Conservation (phyloP, 441 rosid genomes). For the Rhodomyrtus psidioides region DNA sequence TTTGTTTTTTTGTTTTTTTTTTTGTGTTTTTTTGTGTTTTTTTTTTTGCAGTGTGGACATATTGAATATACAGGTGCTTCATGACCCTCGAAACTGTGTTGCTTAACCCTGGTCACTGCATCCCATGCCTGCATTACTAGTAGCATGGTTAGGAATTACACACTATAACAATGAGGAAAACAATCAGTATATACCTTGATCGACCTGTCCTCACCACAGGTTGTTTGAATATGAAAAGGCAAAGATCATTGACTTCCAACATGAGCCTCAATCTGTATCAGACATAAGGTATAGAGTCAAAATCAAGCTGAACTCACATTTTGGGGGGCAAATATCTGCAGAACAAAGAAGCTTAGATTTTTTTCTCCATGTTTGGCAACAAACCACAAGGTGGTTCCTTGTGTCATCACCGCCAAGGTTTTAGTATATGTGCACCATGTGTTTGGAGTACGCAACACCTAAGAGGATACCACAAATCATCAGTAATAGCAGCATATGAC, state of each 20-base stretch:
- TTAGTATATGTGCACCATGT: not conserved
- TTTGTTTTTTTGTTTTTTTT: too few species aligned
- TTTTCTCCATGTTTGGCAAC: not conserved
- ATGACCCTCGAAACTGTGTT: slow-evolving; percentile 46
- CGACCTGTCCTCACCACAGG: slow-evolving; percentile 61
- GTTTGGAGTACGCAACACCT: not conserved
- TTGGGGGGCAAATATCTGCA: too few species aligned
- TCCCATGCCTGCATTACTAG: slow-evolving; percentile 60
- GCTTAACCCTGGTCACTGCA: slow-evolving; percentile 34
- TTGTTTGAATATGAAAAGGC: slow-evolving; percentile 56
- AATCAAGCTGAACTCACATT: not conserved
- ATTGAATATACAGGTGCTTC: too few species aligned
- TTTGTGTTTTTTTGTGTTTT: too few species aligned
- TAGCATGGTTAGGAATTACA: slow-evolving; percentile 1
- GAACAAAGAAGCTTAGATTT: not conserved
- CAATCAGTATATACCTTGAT: slow-evolving; percentile 43
- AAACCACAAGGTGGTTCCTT: not conserved
- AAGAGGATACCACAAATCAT: not conserved
- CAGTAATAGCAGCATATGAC: not conserved
- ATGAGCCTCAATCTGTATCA: slow-evolving; percentile 65
- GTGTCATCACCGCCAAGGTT: not conserved
- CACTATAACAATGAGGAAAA: not conserved
- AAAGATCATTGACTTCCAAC: slow-evolving; percentile 77
- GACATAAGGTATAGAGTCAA: not conserved
- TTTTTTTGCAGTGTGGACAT: too few species aligned